Evolutionary conservation across 345 rosid species (phyloP).

Genomic region (Heritiera littoralis): DNA sequence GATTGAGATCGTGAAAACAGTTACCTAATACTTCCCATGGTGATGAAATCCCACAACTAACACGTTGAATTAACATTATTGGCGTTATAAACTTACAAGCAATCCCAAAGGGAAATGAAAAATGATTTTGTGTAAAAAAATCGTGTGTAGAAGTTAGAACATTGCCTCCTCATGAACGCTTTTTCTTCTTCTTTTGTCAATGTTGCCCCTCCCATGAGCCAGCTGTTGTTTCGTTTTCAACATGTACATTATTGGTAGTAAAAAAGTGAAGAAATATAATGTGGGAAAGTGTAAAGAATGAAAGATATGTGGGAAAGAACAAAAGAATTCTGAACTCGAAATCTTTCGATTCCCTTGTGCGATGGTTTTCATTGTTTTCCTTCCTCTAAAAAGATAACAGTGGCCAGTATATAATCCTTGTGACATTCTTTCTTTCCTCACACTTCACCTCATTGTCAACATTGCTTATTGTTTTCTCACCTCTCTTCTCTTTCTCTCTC

Average conservation of each 20-base stretch:
- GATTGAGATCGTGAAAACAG: too few relatives aligned
- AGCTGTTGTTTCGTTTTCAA: not conserved
- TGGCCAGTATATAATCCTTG: constrained; percentile 11
- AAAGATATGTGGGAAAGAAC: too few relatives aligned
- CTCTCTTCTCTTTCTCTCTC: constrained; percentile 9
- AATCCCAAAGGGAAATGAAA: not conserved
- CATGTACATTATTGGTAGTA: not conserved
- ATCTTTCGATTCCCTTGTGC: not conserved
- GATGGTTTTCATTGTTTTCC: constrained; percentile 2
- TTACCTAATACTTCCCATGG: too few relatives aligned
- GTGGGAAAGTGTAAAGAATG: too few relatives aligned
- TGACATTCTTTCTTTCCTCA: constrained; percentile 27
- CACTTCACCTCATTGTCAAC: constrained; percentile 17
- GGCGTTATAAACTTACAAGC: not conserved
- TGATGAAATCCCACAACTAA: not conserved
- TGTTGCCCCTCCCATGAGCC: not conserved
- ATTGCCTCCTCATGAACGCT: not conserved
- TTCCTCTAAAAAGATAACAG: not conserved
- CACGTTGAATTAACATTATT: not conserved
- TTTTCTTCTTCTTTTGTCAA: not conserved
- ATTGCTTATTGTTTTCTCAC: not conserved
- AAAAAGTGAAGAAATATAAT: not conserved
- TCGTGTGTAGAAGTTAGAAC: constrained; percentile 13
- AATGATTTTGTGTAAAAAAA: not conserved
- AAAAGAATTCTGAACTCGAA: constrained; percentile 6